Evolutionary conservation across 1,284 basidiomycete species (phyloP).

Genomic region (Takashimella koratensis): DNA sequence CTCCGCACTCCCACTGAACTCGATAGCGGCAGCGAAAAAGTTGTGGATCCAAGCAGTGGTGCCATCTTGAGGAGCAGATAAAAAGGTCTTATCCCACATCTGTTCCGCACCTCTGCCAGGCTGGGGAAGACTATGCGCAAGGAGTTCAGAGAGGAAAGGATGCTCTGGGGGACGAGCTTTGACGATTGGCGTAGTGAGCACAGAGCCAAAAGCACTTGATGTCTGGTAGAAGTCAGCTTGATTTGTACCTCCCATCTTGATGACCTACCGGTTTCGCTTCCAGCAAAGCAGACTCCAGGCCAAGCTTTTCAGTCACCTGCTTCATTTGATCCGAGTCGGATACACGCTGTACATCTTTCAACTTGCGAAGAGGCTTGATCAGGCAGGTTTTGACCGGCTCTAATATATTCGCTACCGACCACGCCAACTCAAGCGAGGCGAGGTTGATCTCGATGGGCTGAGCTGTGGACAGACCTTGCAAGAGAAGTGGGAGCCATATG

Average conservation of each 20-base stretch:
- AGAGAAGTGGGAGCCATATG: conserved; percentile 36
- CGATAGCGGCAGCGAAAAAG: conserved; percentile 31
- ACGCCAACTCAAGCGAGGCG: conserved; percentile 20
- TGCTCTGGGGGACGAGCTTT: conserved; percentile 15
- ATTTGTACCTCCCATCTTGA: too few relatives aligned
- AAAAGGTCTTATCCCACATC: conserved; percentile 30
- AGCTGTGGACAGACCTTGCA: conserved; percentile 23
- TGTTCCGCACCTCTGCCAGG: conserved; percentile 21
- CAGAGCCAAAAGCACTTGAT: background rate
- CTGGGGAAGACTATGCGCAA: conserved; percentile 24
- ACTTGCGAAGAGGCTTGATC: conserved; percentile 23
- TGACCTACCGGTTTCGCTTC: too few relatives aligned
- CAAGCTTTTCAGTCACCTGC: conserved; percentile 10
- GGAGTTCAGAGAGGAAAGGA: conserved; percentile 29
- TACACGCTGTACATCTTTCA: background rate
- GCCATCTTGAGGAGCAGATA: conserved; percentile 23
- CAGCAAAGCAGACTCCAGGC: conserved; percentile 14
- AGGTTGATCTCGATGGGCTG: conserved; percentile 19
- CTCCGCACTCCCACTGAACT: conserved; percentile 27
- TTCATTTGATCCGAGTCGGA: conserved; percentile 11
- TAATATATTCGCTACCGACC: conserved; percentile 21
- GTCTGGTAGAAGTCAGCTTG: too few relatives aligned
- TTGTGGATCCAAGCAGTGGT: conserved; percentile 28
- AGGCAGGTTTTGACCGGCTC: conserved; percentile 37
- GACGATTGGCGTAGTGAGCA: conserved; percentile 1